phyloP scores from a whole-genome alignment of 164 flowering plant genomes.

The Vitis vinifera region ASM3070453v1 NC_081814.1:5661501-5662000 shows the following conservation, averaged over 20 bases:
- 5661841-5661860: conserved; percentile 3
- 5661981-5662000: conserved; percentile 72
- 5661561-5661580: conserved; percentile 56
- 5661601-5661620: conserved; percentile 59
- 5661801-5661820: conserved; percentile 62
- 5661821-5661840: conserved; percentile 34
- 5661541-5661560: conserved; percentile 33
- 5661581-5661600: conserved; percentile 64
- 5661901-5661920: conserved; percentile 32
- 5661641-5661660: conserved; percentile 74
- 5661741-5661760: conserved; percentile 33
- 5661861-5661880: conserved; percentile 28
- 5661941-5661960: conserved; percentile 30
- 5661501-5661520: conserved; percentile 46
- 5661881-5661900: conserved; percentile 40
- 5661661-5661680: conserved; percentile 44
- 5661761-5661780: conserved; percentile 47
- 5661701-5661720: conserved; percentile 41
- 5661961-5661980: conserved; percentile 58
- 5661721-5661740: conserved; percentile 43
- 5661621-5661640: conserved; percentile 67
- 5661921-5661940: conserved; percentile 39
- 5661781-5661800: conserved; percentile 23
- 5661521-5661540: conserved; percentile 41
- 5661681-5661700: conserved; percentile 50